Conservation (phyloP, 169 alveolate species). For the Plasmodium knowlesi region DNA sequence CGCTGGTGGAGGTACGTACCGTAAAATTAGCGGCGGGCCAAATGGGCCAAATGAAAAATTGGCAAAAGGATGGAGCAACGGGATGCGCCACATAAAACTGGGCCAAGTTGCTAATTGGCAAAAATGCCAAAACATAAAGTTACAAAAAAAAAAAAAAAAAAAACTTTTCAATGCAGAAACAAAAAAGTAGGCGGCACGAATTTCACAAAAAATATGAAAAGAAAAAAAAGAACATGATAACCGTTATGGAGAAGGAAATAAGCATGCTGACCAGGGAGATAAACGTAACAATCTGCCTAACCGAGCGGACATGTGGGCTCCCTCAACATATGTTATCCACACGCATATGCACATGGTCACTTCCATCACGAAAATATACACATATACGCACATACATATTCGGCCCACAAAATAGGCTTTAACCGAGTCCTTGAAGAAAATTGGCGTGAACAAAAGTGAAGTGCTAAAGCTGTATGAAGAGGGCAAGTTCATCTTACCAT, state of each 20-base stretch:
- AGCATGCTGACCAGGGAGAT: slow-evolving; percentile 29
- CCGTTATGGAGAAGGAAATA: slow-evolving; percentile 44
- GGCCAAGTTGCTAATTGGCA: background rate
- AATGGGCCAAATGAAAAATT: background rate
- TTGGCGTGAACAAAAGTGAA: slow-evolving; percentile 45
- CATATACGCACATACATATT: background rate
- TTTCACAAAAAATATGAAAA: slow-evolving; percentile 62
- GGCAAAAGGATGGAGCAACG: background rate
- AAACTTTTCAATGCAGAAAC: slow-evolving; percentile 33
- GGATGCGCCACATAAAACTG: background rate
- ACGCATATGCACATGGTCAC: background rate
- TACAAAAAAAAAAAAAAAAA: background rate
- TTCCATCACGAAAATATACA: too few species aligned
- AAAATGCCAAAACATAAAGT: background rate
- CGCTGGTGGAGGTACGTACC: slow-evolving; percentile 33
- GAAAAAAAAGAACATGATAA: slow-evolving; percentile 43
- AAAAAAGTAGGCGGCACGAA: slow-evolving; percentile 67
- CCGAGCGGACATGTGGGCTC: background rate
- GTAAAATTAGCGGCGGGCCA: background rate
- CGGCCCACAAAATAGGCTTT: slow-evolving; percentile 5
- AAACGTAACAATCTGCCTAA: slow-evolving; percentile 31
- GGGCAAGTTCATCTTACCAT: slow-evolving; percentile 29
- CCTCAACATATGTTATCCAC: background rate
- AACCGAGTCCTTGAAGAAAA: slow-evolving; percentile 55
- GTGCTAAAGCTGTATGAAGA: slow-evolving; percentile 59